Percentiles rank a stretch among this genome's conserved stretches.
phyloP scores from a whole-genome alignment of 2,329 filamentous ascomycete genomes.

The Aspergillus versicolor region DNA sequence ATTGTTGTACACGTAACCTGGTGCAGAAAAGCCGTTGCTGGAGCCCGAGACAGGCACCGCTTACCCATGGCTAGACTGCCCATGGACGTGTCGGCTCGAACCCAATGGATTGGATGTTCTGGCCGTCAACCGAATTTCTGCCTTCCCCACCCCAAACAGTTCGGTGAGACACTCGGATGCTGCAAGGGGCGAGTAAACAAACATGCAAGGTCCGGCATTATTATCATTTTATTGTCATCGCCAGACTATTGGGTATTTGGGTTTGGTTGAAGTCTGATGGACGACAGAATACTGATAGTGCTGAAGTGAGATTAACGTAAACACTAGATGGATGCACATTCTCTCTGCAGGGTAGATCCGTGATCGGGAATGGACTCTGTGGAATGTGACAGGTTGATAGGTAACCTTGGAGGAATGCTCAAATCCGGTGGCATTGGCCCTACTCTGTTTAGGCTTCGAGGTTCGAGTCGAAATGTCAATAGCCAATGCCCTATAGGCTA shows the following conservation, averaged over 20 bases:
- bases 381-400: background rate
- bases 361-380: background rate
- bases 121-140: background rate
- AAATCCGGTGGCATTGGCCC: background rate
- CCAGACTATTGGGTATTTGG: background rate
- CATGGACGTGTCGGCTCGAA: background rate
- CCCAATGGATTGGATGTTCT: slow-evolving; percentile 2
- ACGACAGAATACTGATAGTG: background rate
- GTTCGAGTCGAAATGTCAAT: no score
- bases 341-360: background rate
- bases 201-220: slow-evolving; percentile 7
- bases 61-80: background rate
- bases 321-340: no score
- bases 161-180: background rate
- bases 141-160: background rate
- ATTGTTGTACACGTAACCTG: background rate
- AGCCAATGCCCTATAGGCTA: background rate
- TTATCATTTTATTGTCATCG: background rate
- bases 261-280: background rate
- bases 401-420: background rate
- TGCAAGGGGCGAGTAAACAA: slow-evolving; percentile 8
- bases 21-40: background rate
- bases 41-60: background rate
- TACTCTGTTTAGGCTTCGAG: no score
- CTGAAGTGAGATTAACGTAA: background rate